These are phyloP conservation scores for Ogataea thermomethanolica DNA, from an alignment of 805 yeast species.

Conservation along the genomic window DNA sequence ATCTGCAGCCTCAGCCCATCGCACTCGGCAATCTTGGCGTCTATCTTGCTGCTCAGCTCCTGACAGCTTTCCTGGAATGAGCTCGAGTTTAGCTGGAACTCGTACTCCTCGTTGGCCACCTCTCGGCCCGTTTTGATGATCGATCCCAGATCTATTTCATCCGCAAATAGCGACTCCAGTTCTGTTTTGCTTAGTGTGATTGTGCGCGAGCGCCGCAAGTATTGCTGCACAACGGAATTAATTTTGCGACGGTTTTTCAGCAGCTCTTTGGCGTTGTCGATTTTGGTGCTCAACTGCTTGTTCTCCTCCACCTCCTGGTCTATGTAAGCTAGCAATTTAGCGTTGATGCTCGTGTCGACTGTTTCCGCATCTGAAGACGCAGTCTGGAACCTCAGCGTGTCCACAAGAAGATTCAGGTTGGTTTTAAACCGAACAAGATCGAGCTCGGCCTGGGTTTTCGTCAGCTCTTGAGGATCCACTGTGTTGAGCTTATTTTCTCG, in stretches of 20 bases:
- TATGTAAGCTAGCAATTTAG: slow-evolving; percentile 19
- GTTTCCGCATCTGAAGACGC: slow-evolving; percentile 14
- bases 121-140: slow-evolving; percentile 25
- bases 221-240: slow-evolving; percentile 24
- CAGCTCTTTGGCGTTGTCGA: slow-evolving; percentile 23
- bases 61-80: slow-evolving; percentile 21
- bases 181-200: slow-evolving; percentile 25
- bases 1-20: slow-evolving; percentile 21
- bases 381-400: slow-evolving; percentile 17
- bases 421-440: slow-evolving; percentile 18
- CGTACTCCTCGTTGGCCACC: slow-evolving; percentile 20
- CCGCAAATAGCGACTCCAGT: slow-evolving; percentile 26
- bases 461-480: slow-evolving; percentile 15
- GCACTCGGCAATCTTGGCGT: slow-evolving; percentile 26
- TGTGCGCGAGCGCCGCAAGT: slow-evolving; percentile 20
- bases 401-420: slow-evolving; percentile 19
- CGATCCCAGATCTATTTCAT: slow-evolving; percentile 22
- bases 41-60: slow-evolving; percentile 21
- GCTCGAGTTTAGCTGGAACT: slow-evolving; percentile 20
- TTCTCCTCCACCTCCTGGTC: slow-evolving; percentile 21
- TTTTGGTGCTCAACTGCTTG: slow-evolving; percentile 17
- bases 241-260: slow-evolving; percentile 24
- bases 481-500: slow-evolving; percentile 17
- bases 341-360: slow-evolving; percentile 21
- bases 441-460: slow-evolving; percentile 18